A percentile compares a stretch with the other conserved stretches of the same genome.
phyloP scores from a whole-genome alignment of 2,329 filamentous ascomycete genomes.

The Nothophaeocryptopus gaeumannii region DNA sequence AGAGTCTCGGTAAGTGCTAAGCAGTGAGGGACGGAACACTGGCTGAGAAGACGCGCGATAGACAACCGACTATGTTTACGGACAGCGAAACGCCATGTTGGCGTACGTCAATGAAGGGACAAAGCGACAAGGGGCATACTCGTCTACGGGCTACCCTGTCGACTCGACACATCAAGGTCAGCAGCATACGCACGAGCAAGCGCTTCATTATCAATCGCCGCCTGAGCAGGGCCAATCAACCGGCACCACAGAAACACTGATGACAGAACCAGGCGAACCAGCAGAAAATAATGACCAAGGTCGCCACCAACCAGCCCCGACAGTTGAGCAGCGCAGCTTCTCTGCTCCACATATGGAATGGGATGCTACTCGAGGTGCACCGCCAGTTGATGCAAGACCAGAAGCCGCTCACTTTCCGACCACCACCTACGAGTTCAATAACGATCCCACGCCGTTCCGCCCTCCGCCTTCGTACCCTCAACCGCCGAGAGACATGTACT shows the following conservation, averaged over 20 bases:
- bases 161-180: slow-evolving; percentile 16
- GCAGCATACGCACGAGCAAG: neutral
- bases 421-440: slow-evolving; percentile 79
- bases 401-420: slow-evolving; percentile 82
- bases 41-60: slow-evolving; percentile 15
- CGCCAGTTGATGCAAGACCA: slow-evolving; percentile 66
- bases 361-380: slow-evolving; percentile 61
- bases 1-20: slow-evolving; percentile 38
- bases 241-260: slow-evolving; percentile 28
- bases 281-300: slow-evolving; percentile 46
- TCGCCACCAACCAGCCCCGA: slow-evolving; percentile 43
- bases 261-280: slow-evolving; percentile 43
- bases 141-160: slow-evolving; percentile 28
- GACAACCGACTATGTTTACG: slow-evolving; percentile 19
- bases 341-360: slow-evolving; percentile 60
- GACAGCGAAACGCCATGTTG: slow-evolving; percentile 13
- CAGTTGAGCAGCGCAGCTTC: slow-evolving; percentile 50
- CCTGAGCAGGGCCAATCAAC: slow-evolving; percentile 5
- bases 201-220: slow-evolving; percentile 9
- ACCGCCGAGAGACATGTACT: slow-evolving; percentile 85
- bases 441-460: slow-evolving; percentile 70
- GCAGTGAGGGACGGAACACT: neutral
- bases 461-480: slow-evolving; percentile 75
- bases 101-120: slow-evolving; percentile 9
- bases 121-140: slow-evolving; percentile 14